Evolutionary conservation across 495 filamentous ascomycete genomes (phyloP), one percentile per base, ranked within the genome.

Genomic region (Penicillium steckii): DNA sequence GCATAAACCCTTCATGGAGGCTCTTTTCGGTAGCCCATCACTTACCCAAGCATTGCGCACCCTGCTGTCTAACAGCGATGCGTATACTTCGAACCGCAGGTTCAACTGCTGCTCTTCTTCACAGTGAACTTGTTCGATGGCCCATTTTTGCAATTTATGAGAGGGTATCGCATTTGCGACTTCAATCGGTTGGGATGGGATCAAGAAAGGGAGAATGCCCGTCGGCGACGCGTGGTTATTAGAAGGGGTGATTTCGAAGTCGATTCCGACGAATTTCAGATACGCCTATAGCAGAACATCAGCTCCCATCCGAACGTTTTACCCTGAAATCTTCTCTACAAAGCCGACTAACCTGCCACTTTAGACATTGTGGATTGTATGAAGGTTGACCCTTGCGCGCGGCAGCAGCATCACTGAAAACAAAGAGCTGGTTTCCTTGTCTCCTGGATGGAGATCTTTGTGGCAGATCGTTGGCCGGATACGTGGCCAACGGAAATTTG

Each of bases 191-290:
- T 62, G 46, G 53, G 61, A 40, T 7, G 89, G 86, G 8, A 93
- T 80, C 41, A 98, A 81, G 72, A 96, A 98, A 8, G 94, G 94
- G 25, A 98, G 80, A 17, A 84, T 76, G 48, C 93, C 93, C 26
- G 85, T 86, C 0, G 94, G 93, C 10, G 91, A 95, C 33, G 94
- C 91, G 70, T 97, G 94, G 68, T 97, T 97, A 55, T 82, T 95
- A 15, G 91, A 94, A 8, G 89, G 70, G 12, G 85, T 71, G n/a
- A 84, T 73, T 44, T 74, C 71, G 63, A 89, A 89, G n/a, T 83
- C 66, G 33, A 96, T 77, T 17, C 78, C 78, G 51, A 80, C 75
- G 61, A 97, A 86, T 62, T 84, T 90, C 49, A 98, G 76, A 71
- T 91, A 95, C 46, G 91, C 83, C 91, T 97, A 67, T 29, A 24